These are phyloP conservation scores for Coriaria nepalensis DNA, from an alignment of 306 rosid genomes.

Conservation along the genomic window DNA sequence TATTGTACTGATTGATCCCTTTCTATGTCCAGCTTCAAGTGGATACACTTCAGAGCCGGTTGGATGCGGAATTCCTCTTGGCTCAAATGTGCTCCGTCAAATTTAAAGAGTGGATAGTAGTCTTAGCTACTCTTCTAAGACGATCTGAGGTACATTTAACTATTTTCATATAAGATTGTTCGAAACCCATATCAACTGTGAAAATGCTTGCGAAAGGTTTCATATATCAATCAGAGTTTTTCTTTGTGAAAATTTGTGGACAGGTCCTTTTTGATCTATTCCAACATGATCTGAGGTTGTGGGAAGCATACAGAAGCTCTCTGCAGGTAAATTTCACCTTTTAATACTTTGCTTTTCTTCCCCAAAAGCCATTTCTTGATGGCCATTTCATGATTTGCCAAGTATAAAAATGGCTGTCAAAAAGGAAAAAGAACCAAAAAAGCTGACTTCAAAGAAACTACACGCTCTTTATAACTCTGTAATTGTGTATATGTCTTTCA, in stretches of 20 bases:
- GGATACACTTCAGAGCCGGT: slow-evolving; percentile 74
- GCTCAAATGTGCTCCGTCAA: slow-evolving; percentile 95
- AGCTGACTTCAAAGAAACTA: no score
- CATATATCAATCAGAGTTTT: slow-evolving; percentile 8
- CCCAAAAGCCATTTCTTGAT: no score
- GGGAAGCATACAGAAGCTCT: slow-evolving; percentile 73
- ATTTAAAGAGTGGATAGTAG: slow-evolving; percentile 98
- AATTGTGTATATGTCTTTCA: slow-evolving; percentile 19
- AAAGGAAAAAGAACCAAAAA: not conserved
- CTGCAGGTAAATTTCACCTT: slow-evolving; percentile 44
- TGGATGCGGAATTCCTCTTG: slow-evolving; percentile 94
- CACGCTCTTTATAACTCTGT: not conserved
- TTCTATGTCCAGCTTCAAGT: slow-evolving; percentile 67
- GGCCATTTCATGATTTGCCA: no score
- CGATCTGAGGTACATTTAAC: slow-evolving; percentile 60
- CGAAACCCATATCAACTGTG: no score
- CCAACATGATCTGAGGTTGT: slow-evolving; percentile 58
- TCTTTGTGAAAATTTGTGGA: slow-evolving; percentile 11
- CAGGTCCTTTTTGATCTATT: slow-evolving; percentile 88
- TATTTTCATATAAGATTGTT: slow-evolving; percentile 4
- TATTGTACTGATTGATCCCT: slow-evolving; percentile 2
- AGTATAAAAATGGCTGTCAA: slow-evolving; percentile 5
- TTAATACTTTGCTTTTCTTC: no score
- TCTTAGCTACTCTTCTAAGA: slow-evolving; percentile 81
- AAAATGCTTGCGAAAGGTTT: not conserved